These are phyloP conservation scores for Yarrowia yakushimensis DNA, from an alignment of 805 yeast species.

Conservation along the genomic window DNA sequence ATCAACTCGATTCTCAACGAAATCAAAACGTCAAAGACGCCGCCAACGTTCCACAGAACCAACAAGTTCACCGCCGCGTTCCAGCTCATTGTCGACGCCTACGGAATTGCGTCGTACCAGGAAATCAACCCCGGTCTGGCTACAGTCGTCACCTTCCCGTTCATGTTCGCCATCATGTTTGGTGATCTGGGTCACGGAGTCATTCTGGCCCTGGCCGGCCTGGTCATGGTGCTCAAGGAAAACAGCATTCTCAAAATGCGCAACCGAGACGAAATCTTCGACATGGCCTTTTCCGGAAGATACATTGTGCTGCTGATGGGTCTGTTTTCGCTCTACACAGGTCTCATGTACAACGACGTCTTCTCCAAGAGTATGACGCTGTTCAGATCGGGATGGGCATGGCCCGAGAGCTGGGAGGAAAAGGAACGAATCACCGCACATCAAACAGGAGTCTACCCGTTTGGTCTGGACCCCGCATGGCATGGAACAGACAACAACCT, in stretches of 20 bases:
- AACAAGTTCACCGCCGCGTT: conserved; percentile 91
- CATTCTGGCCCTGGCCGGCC: conserved; percentile 69
- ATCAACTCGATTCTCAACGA: conserved; percentile 49
- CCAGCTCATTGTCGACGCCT: conserved; percentile 91
- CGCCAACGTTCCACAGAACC: conserved; percentile 90
- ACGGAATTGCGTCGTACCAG: conserved; percentile 88
- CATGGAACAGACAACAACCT: conserved; percentile 93
- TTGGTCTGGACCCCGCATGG: conserved; percentile 95
- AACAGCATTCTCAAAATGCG: conserved; percentile 54
- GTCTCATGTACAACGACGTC: conserved; percentile 87
- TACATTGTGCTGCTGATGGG: conserved; percentile 93
- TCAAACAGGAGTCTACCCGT: conserved; percentile 63
- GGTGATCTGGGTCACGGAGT: conserved; percentile 98
- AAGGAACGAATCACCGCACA: conserved; percentile 70
- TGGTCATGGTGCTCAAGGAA: conserved; percentile 68
- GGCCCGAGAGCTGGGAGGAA: conserved; percentile 71
- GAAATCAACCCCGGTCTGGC: conserved; percentile 97
- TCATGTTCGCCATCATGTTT: conserved; percentile 98
- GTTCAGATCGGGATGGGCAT: conserved; percentile 87
- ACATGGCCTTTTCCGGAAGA: conserved; percentile 93
- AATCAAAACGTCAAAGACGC: conserved; percentile 74
- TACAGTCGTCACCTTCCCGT: conserved; percentile 92
- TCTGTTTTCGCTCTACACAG: conserved; percentile 91
- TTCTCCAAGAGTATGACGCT: conserved; percentile 88
- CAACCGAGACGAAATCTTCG: conserved; percentile 85